Evolutionary conservation across 2,329 filamentous ascomycete species (phyloP).

Genomic region (Diaporthe citrichinensis): DNA sequence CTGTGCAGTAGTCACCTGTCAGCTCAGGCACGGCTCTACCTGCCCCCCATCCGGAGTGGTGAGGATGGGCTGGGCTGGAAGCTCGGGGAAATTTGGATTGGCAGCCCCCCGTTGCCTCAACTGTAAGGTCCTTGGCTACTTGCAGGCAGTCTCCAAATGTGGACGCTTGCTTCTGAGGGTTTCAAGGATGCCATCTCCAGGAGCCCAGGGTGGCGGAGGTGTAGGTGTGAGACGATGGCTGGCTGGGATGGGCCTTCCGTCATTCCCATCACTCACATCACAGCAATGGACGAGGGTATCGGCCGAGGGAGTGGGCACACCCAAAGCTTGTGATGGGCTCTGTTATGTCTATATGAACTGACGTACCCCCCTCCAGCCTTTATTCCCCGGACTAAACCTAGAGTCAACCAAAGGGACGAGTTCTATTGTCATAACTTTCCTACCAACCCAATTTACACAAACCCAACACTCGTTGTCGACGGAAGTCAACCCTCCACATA

Average conservation of each 20-base stretch:
- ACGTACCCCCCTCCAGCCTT: slow-evolving; percentile 8
- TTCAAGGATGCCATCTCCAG: slow-evolving; percentile 25
- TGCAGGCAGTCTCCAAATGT: slow-evolving; percentile 10
- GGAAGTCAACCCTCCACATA: background rate
- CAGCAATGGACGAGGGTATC: slow-evolving; percentile 24
- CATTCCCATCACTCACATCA: slow-evolving; percentile 28
- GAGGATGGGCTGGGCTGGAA: slow-evolving; percentile 12
- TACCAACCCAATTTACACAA: background rate
- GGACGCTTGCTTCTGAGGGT: slow-evolving; percentile 5
- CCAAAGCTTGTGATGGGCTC: slow-evolving; percentile 23
- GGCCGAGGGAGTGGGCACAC: slow-evolving; percentile 27
- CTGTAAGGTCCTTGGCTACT: background rate
- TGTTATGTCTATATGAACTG: slow-evolving; percentile 32
- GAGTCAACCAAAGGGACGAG: background rate
- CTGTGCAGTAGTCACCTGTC: slow-evolving; percentile 32
- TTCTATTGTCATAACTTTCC: background rate
- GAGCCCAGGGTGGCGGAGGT: slow-evolving; percentile 17
- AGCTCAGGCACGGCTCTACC: slow-evolving; percentile 30
- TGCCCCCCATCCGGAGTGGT: slow-evolving; percentile 8
- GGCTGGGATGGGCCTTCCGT: slow-evolving; percentile 29
- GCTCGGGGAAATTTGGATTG: slow-evolving; percentile 20
- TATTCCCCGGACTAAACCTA: background rate
- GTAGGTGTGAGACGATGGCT: slow-evolving; percentile 24
- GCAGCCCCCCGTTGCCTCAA: background rate
- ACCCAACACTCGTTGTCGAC: slow-evolving; percentile 26